phyloP scores from a whole-genome alignment of 257 asterid genomes.

The Linaria vulgaris region DNA sequence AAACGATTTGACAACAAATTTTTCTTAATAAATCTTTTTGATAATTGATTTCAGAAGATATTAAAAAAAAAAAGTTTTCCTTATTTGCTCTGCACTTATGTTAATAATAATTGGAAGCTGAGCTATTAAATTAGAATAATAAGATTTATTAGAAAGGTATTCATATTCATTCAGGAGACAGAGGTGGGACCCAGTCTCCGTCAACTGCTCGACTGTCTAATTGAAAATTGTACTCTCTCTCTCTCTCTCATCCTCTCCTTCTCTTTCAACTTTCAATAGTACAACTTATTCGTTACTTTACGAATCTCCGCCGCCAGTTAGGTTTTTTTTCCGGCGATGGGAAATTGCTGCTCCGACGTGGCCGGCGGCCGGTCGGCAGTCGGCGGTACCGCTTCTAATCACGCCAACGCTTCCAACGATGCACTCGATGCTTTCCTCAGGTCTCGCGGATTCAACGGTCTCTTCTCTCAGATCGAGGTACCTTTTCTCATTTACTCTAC shows the following conservation, averaged over 20 bases:
- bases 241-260: not conserved
- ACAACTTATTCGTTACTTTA: not conserved
- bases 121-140: too few species aligned
- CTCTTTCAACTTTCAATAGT: not conserved
- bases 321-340: conserved; percentile 56
- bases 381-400: conserved; percentile 53
- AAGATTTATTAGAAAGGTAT: too few species aligned
- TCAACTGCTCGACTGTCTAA: too few species aligned
- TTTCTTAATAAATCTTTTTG: too few species aligned
- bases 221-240: not conserved
- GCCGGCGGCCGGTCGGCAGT: conserved; percentile 82
- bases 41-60: too few species aligned
- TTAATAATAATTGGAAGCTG: too few species aligned
- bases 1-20: too few species aligned
- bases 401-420: conserved; percentile 53
- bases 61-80: too few species aligned
- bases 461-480: conserved; percentile 97
- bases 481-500: conserved; percentile 1
- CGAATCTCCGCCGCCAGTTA: not conserved
- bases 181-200: too few species aligned
- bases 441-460: conserved; percentile 78
- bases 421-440: conserved; percentile 84
- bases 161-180: too few species aligned
- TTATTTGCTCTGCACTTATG: too few species aligned
- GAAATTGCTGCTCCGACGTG: conserved; percentile 91